Conservation (phyloP, 768 basidiomycete genomes). For the Mycena chlorophos region DNA sequence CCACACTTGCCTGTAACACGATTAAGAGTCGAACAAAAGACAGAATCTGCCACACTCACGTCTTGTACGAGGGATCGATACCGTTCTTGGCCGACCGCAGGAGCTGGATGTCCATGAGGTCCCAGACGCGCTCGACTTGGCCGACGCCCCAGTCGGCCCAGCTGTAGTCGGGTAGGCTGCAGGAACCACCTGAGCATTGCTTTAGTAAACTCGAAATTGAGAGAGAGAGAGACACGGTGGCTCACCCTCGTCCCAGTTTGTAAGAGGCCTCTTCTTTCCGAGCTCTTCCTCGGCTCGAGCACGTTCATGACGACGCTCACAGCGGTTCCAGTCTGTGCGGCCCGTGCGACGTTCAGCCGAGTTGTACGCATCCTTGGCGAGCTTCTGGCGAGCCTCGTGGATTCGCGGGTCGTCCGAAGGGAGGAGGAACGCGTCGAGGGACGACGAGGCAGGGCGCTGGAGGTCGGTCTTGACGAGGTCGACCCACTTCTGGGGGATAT, state of each 20-base stretch:
- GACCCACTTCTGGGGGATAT: constrained; percentile 70
- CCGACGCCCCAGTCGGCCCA: constrained; percentile 94
- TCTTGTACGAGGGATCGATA: constrained; percentile 85
- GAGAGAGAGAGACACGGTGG: constrained; percentile 6
- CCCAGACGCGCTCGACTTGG: constrained; percentile 94
- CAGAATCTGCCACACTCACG: constrained; percentile 48
- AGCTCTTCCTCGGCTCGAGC: constrained; percentile 81
- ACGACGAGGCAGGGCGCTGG: constrained; percentile 82
- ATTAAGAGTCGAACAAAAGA: constrained; percentile 10
- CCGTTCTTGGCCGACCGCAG: constrained; percentile 80
- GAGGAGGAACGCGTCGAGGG: constrained; percentile 89
- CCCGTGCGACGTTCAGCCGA: constrained; percentile 68
- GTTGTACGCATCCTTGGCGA: constrained; percentile 68
- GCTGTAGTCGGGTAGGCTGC: constrained; percentile 83
- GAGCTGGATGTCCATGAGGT: constrained; percentile 88
- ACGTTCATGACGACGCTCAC: constrained; percentile 88
- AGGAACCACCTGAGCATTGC: constrained; percentile 61
- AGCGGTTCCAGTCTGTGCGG: constrained; percentile 87
- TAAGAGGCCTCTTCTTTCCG: constrained; percentile 82
- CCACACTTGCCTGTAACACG: constrained; percentile 72
- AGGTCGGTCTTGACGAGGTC: constrained; percentile 58
- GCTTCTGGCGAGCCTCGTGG: constrained; percentile 82
- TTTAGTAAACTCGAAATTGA: background rate
- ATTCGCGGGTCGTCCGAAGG: constrained; percentile 90
- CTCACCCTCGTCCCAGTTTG: constrained; percentile 90